Conservation (phyloP, 495 filamentous ascomycete genomes). For the Talaromyces borbonicus region DNA sequence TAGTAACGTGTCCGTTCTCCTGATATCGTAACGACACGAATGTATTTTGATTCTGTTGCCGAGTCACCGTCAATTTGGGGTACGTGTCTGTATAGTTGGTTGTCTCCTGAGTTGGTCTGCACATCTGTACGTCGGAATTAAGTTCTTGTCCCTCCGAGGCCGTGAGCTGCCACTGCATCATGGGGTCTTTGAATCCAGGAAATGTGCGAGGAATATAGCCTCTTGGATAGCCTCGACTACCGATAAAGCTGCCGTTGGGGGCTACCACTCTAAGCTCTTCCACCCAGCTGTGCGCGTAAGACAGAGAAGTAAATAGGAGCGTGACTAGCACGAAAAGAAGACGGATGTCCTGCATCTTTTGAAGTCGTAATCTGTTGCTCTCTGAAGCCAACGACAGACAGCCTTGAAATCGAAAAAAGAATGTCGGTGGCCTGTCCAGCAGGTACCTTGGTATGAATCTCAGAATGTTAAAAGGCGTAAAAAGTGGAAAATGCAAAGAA, state of each 20-base stretch:
- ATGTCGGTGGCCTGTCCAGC: not conserved
- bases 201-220: slow-evolving; percentile 44
- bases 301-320: slow-evolving; percentile 23
- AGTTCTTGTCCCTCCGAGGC: slow-evolving; percentile 14
- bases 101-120: slow-evolving; percentile 42
- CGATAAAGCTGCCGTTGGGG: slow-evolving; percentile 63
- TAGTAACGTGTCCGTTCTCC: slow-evolving; percentile 84
- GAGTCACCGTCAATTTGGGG: slow-evolving; percentile 53
- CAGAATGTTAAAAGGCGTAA: too few relatives aligned
- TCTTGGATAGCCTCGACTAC: slow-evolving; percentile 56
- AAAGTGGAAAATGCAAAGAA: too few relatives aligned
- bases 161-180: slow-evolving; percentile 18
- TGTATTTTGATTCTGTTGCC: slow-evolving; percentile 61
- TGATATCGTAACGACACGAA: slow-evolving; percentile 65
- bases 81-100: slow-evolving; percentile 41
- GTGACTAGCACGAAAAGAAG: not conserved
- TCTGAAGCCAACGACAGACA: too few relatives aligned
- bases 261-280: slow-evolving; percentile 62
- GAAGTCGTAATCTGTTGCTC: too few relatives aligned
- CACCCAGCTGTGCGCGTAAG: slow-evolving; percentile 65
- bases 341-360: slow-evolving; percentile 1
- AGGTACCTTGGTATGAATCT: not conserved
- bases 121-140: slow-evolving; percentile 36
- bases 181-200: slow-evolving; percentile 38
- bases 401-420: not conserved